Base-by-base conservation (phyloP, 345 rosid species). In the Citrus cavaleriei region DNA sequence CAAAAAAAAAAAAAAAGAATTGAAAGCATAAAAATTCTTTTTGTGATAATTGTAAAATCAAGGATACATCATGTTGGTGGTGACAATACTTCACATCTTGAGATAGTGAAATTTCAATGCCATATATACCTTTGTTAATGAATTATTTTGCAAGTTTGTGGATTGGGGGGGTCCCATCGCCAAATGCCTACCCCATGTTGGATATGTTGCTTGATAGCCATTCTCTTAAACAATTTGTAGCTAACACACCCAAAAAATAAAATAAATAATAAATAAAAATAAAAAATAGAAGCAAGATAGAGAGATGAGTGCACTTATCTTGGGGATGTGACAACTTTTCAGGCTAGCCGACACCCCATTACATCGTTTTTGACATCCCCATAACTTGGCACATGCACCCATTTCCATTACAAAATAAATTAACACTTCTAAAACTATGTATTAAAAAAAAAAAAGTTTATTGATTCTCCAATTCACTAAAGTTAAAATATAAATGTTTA, bases 301-400 rank as follows among this genome's bases (percentile, higher is more conserved):
- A 24, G 35, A 19, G 21, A 51, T 24, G 24, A 37, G 12, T 12
- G 1, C 76, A 14, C 59, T 81, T 57, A 28, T 73, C 40, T 37
- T 0, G 64, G 49, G 58, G 74, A 58, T 64, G 84, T 76, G 85
- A 83, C 84, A 70, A 75, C 74, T 81, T 78, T 80, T 55, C 54
- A 70, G 63, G 77, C 27, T 81, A 86, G 84, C 84, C 87, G 87
- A 88, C 87, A 88, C 38, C 60, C 81, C 84, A 67, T 63, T 42
- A 1, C 83, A 32, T 84, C 72, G 81, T 10, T 82, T 78, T 37
- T 32, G 51, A 74, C 84, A 74, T 60, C 75, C 74, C 75, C 78
- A 28, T 77, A 49, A 3, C 77, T 19, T 25, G 28, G 65, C 92
- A 84, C 88, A 67, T 85, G 89, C 87, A 83, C 66, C 83, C 87